Percentiles rank a stretch among this genome's conserved stretches.
These are phyloP conservation scores for Acacia pycnantha DNA, from an alignment of 331 rosid genomes.

Conservation along the genomic window DNA sequence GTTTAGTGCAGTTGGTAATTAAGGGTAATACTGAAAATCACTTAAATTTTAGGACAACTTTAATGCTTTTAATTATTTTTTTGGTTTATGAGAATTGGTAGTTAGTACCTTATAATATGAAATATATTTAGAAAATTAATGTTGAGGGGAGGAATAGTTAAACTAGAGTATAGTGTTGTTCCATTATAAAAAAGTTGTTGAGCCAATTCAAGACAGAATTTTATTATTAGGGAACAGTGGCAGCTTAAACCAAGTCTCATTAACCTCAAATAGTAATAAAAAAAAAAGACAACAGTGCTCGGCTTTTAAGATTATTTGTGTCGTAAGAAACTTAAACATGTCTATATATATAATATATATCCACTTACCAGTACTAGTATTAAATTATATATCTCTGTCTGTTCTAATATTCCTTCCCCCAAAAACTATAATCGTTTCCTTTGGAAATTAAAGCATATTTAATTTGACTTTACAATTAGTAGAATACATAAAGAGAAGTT, in stretches of 20 bases:
- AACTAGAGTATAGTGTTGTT: background rate
- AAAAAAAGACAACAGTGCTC: background rate
- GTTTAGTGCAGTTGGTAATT: no score
- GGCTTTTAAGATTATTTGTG: background rate
- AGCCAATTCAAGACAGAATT: background rate
- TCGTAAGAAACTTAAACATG: background rate
- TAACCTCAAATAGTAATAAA: background rate
- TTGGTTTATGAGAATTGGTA: no score
- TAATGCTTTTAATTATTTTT: no score
- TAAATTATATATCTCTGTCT: background rate
- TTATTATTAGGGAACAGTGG: background rate
- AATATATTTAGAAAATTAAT: background rate
- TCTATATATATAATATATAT: background rate
- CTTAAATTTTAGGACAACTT: no score
- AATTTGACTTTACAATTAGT: background rate
- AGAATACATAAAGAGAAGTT: no score
- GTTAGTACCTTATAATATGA: no score
- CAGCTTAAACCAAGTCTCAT: background rate
- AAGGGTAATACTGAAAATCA: no score
- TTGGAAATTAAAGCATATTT: background rate
- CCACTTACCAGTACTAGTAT: background rate
- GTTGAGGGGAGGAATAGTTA: background rate
- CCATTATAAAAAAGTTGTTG: background rate
- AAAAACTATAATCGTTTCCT: background rate
- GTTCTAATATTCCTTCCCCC: background rate